Conservation (phyloP, 2,329 filamentous ascomycete species). For the Apiospora saccharicola region DNA sequence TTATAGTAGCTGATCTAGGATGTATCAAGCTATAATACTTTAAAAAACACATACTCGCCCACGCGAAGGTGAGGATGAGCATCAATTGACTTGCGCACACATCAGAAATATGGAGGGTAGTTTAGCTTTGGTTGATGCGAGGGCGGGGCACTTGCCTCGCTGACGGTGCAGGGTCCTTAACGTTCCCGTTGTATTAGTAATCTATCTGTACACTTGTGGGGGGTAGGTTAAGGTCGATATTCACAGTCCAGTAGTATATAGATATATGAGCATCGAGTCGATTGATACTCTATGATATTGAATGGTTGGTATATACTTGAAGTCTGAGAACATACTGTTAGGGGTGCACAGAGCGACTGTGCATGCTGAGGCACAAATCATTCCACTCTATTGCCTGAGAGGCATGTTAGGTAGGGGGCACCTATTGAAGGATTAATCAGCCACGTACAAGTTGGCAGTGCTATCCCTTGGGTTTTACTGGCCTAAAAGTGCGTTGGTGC, state of each 20-base stretch:
- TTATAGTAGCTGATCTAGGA: neutral
- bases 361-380: neutral
- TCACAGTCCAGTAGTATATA: no score
- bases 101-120: no score
- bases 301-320: neutral
- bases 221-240: no score
- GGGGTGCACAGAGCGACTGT: neutral
- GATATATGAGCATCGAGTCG: no score
- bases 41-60: no score
- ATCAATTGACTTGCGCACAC: no score
- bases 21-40: no score
- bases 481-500: neutral
- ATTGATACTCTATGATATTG: neutral
- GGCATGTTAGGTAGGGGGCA: neutral
- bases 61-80: no score
- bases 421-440: no score
- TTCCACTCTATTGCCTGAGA: neutral
- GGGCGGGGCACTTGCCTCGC: conserved; percentile 4
- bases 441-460: neutral
- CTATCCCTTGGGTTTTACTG: neutral
- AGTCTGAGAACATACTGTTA: neutral
- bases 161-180: neutral
- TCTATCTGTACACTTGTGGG: no score
- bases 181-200: neutral
- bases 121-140: neutral